Evolutionary conservation across 305 asterid species (phyloP).

Genomic region (Fraxinus ornus): DNA sequence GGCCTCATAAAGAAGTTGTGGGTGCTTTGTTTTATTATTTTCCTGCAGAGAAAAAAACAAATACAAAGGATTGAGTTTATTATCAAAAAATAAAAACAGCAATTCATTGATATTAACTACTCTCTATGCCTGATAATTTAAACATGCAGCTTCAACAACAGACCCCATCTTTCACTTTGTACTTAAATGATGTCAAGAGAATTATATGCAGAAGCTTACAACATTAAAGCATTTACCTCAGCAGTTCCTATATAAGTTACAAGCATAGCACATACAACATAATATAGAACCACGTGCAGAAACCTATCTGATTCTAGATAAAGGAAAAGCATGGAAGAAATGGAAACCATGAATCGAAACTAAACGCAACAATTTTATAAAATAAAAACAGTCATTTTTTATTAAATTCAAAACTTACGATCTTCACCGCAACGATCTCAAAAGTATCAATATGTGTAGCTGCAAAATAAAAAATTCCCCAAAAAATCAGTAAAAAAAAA

Average conservation of each 20-base stretch:
- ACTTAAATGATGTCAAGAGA: not conserved
- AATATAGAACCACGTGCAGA: not conserved
- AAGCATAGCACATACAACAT: not conserved
- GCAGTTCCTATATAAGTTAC: not conserved
- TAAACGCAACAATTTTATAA: not conserved
- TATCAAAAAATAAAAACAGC: constrained; percentile 7
- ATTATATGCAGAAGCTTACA: not conserved
- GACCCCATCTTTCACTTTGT: not conserved
- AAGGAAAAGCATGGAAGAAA: not conserved
- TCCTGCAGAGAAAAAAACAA: constrained; percentile 53
- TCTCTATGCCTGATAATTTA: not conserved
- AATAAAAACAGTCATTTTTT: not conserved
- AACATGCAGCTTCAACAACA: not conserved
- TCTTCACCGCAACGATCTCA: constrained; percentile 94
- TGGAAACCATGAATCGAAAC: not conserved
- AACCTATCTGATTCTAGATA: not conserved
- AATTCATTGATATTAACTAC: not conserved
- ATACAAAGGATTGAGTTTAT: constrained; percentile 7
- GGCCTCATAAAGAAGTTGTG: constrained; percentile 94
- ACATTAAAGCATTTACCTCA: not conserved
- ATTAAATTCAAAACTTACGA: constrained; percentile 50
- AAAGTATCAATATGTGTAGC: constrained; percentile 84
- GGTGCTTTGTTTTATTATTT: constrained; percentile 87
- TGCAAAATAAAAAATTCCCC: constrained; percentile 32
- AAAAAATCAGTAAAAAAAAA: not conserved